These are phyloP conservation scores for Metschnikowia noctiluminum DNA, from an alignment of 805 yeast species.

Conservation along the genomic window DNA sequence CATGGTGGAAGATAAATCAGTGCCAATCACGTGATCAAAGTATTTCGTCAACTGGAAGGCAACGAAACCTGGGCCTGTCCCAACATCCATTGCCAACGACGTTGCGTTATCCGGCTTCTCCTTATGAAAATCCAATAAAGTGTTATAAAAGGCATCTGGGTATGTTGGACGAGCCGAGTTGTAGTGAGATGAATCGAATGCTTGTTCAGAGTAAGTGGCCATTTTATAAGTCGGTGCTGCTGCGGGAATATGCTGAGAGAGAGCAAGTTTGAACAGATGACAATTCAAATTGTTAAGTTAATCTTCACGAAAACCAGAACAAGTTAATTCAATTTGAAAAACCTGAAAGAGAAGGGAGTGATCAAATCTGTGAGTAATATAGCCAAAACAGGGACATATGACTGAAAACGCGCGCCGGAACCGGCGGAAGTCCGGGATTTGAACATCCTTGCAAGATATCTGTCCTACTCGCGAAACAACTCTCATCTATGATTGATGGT, in stretches of 20 bases:
- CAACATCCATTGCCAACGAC: constrained; percentile 58
- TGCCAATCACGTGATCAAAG: constrained; percentile 55
- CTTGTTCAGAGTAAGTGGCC: constrained; percentile 58
- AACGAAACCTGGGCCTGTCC: constrained; percentile 81
- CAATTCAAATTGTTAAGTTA: no score
- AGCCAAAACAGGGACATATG: background rate
- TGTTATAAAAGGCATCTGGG: constrained; percentile 47
- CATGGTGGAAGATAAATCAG: constrained; percentile 62
- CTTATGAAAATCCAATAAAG: constrained; percentile 41
- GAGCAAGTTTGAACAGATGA: no score
- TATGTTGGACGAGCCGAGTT: constrained; percentile 64
- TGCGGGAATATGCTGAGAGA: no score
- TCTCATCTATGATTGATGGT: no score
- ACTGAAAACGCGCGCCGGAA: background rate
- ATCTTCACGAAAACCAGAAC: no score
- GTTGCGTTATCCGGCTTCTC: constrained; percentile 19
- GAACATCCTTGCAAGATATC: no score
- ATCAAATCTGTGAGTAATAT: no score
- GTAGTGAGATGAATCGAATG: constrained; percentile 54
- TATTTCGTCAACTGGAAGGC: constrained; percentile 47
- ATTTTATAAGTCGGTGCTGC: constrained; percentile 26
- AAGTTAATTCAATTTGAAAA: no score
- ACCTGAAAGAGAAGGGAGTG: background rate
- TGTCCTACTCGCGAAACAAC: no score
- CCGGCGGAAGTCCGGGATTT: background rate